These are phyloP conservation scores for Dactylis glomerata DNA, from an alignment of 176 grass and related monocot species.

Conservation along the genomic window DNA sequence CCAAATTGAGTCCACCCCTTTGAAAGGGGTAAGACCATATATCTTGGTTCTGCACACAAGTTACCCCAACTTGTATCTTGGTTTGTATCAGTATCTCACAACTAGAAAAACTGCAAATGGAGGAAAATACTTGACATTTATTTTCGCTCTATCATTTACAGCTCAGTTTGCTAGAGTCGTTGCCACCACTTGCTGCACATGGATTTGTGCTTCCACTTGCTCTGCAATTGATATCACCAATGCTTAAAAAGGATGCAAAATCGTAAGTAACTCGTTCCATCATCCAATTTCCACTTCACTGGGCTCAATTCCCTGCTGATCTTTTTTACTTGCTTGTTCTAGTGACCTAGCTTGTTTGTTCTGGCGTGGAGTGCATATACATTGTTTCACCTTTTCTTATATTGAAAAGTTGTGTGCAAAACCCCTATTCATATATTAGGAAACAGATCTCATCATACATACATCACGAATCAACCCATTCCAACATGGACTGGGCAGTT, in stretches of 20 bases:
- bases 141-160: conserved; percentile 46
- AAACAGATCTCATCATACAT: background rate
- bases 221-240: conserved; percentile 68
- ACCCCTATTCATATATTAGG: background rate
- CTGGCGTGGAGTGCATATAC: background rate
- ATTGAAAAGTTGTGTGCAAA: background rate
- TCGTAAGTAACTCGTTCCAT: conserved; percentile 46
- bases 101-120: background rate
- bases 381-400: background rate
- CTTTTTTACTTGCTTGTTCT: conserved; percentile 32
- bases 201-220: conserved; percentile 78
- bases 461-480: background rate
- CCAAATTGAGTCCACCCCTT: background rate
- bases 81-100: background rate
- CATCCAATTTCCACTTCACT: background rate
- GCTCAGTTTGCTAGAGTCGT: conserved; percentile 72
- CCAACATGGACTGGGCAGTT: conserved; percentile 6
- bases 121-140: conserved; percentile 15
- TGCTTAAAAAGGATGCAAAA: conserved; percentile 70
- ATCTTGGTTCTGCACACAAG: background rate
- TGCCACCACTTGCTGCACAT: conserved; percentile 74
- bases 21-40: background rate
- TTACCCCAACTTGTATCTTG: background rate
- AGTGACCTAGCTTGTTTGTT: conserved; percentile 34
- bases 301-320: conserved; percentile 15